Conservation (phyloP, 495 filamentous ascomycete species). For the Umbilicaria muhlenbergii region DNA sequence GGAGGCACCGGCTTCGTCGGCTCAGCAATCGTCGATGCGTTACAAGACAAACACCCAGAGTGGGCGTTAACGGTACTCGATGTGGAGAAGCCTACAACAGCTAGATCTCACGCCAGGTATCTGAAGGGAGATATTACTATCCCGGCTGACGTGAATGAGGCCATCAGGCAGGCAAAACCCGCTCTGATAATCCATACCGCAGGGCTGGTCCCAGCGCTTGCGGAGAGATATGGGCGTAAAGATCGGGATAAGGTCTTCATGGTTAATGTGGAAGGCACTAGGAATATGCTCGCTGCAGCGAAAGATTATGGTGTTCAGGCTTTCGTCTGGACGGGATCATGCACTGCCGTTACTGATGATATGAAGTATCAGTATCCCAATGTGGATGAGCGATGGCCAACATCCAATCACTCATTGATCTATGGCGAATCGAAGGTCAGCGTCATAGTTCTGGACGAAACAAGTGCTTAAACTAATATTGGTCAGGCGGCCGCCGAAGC, state of each 20-base stretch:
- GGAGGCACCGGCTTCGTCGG: constrained; percentile 39
- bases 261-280: constrained; percentile 43
- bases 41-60: constrained; percentile 25
- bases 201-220: constrained; percentile 26
- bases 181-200: constrained; percentile 31
- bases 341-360: constrained; percentile 40
- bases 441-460: neutral
- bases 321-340: constrained; percentile 43
- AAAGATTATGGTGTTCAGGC: constrained; percentile 30
- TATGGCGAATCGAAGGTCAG: constrained; percentile 45
- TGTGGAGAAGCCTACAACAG: constrained; percentile 20
- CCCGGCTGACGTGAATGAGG: constrained; percentile 14
- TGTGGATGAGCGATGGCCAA: constrained; percentile 37
- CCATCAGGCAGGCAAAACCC: constrained; percentile 19
- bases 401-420: constrained; percentile 29
- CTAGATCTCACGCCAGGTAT: constrained; percentile 15
- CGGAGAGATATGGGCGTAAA: constrained; percentile 25
- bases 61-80: constrained; percentile 31
- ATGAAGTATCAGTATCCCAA: constrained; percentile 33
- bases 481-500: constrained; percentile 35
- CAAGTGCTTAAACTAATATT: neutral
- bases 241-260: constrained; percentile 23
- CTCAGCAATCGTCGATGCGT: constrained; percentile 24
- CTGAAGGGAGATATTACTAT: constrained; percentile 26
- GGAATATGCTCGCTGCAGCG: constrained; percentile 37